Conservation (phyloP, 2,329 filamentous ascomycete genomes). For the Fusarium guadeloupense region DNA sequence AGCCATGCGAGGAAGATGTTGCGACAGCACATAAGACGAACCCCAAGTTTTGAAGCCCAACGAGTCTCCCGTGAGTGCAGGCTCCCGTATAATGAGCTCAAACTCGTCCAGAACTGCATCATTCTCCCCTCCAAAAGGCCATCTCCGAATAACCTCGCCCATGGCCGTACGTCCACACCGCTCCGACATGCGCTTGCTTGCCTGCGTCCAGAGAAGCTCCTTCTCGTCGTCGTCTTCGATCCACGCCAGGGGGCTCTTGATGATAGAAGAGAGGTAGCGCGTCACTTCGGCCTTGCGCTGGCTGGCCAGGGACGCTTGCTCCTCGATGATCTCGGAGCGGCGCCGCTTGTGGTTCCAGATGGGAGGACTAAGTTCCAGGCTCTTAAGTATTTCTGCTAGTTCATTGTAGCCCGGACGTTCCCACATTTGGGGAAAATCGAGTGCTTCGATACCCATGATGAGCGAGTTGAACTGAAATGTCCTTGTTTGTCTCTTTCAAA, state of each 20-base stretch:
- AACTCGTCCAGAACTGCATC: conserved; percentile 53
- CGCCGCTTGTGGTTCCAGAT: conserved; percentile 68
- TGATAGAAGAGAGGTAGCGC: conserved; percentile 74
- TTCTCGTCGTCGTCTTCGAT: conserved; percentile 71
- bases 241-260: conserved; percentile 74
- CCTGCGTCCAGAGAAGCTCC: conserved; percentile 79
- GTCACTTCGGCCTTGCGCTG: conserved; percentile 63
- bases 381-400: conserved; percentile 72
- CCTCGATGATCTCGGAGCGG: conserved; percentile 53
- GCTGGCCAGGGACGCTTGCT: conserved; percentile 52
- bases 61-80: conserved; percentile 85
- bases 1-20: conserved; percentile 66
- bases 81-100: conserved; percentile 81
- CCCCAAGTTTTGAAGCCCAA: conserved; percentile 96
- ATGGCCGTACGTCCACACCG: conserved; percentile 78
- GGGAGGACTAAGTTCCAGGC: conserved; percentile 72
- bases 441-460: conserved; percentile 47
- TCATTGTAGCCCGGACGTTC: conserved; percentile 73
- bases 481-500: background rate
- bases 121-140: conserved; percentile 57
- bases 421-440: conserved; percentile 84
- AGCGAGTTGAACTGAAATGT: background rate
- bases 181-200: conserved; percentile 82
- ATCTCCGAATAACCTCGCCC: conserved; percentile 64
- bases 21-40: conserved; percentile 85